Conservation (phyloP, 768 basidiomycete species). For the Mycena albidolilacea region DNA sequence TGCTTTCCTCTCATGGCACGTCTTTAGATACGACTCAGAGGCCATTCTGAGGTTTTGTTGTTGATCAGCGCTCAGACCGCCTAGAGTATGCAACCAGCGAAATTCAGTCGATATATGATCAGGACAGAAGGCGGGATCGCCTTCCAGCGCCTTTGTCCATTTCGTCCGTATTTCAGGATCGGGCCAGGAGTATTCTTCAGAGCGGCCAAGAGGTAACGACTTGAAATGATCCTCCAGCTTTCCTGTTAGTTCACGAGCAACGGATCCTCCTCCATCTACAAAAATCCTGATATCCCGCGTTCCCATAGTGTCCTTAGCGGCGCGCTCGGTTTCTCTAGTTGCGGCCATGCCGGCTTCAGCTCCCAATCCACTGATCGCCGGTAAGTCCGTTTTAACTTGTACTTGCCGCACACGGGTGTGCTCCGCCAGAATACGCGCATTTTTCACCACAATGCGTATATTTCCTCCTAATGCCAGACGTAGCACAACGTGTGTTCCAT, state of each 20-base stretch:
- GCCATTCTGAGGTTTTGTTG: slow-evolving; percentile 14
- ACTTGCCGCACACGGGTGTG: slow-evolving; percentile 6
- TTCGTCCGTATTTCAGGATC: slow-evolving; percentile 12
- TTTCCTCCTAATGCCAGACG: slow-evolving; percentile 27
- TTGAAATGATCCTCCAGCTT: slow-evolving; percentile 27
- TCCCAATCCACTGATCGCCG: background rate
- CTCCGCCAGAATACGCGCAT: background rate
- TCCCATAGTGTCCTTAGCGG: background rate
- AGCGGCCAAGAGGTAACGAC: slow-evolving; percentile 1
- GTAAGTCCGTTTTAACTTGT: background rate
- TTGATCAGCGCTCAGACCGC: slow-evolving; percentile 19
- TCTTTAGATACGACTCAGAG: slow-evolving; percentile 19
- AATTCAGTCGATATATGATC: slow-evolving; percentile 23
- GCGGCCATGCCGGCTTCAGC: background rate
- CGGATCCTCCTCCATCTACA: slow-evolving; percentile 24
- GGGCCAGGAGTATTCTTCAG: slow-evolving; percentile 19
- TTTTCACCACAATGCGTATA: slow-evolving; percentile 14
- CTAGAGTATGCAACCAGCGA: slow-evolving; percentile 31
- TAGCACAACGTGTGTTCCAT: slow-evolving; percentile 24
- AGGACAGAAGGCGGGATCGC: slow-evolving; percentile 28
- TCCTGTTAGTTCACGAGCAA: slow-evolving; percentile 19
- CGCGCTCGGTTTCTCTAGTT: background rate
- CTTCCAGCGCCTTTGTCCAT: slow-evolving; percentile 24
- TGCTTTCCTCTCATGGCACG: background rate
- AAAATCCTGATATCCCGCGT: slow-evolving; percentile 22